A percentile compares a stretch with the other conserved stretches of the same genome.
phyloP scores from a whole-genome alignment of 1,284 basidiomycete genomes.

The Phellopilus nigrolimitatus region DNA sequence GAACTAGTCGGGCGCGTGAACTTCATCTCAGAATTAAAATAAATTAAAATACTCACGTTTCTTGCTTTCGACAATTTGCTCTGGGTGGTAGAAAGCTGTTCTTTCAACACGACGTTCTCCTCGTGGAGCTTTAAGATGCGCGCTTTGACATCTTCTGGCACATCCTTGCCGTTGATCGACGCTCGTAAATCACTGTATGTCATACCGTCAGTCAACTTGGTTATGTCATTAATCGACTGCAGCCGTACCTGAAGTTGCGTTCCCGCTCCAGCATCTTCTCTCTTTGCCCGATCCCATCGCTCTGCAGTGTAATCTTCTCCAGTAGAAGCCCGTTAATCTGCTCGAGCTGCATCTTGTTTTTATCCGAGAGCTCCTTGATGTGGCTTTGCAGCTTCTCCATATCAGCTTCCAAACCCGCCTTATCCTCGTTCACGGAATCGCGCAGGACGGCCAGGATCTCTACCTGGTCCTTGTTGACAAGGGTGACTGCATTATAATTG shows the following conservation, averaged over 20 bases:
- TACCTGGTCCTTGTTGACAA: slow-evolving; percentile 82
- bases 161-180: slow-evolving; percentile 65
- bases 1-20: slow-evolving; percentile 49
- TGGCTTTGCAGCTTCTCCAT: slow-evolving; percentile 61
- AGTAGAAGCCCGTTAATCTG: slow-evolving; percentile 83
- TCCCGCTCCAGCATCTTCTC: slow-evolving; percentile 81
- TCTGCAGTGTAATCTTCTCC: slow-evolving; percentile 90
- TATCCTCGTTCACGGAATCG: slow-evolving; percentile 87
- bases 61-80: slow-evolving; percentile 84
- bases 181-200: slow-evolving; percentile 63
- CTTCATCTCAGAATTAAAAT: not conserved
- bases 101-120: slow-evolving; percentile 67
- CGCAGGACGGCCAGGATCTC: slow-evolving; percentile 80
- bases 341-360: slow-evolving; percentile 88
- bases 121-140: slow-evolving; percentile 74
- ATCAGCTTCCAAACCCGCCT: slow-evolving; percentile 67
- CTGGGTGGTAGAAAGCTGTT: slow-evolving; percentile 64
- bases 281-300: slow-evolving; percentile 78
- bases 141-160: slow-evolving; percentile 78
- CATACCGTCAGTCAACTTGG: slow-evolving; percentile 13
- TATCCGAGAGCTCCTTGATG: slow-evolving; percentile 72
- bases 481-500: slow-evolving; percentile 55
- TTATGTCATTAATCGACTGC: slow-evolving; percentile 3
- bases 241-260: slow-evolving; percentile 66
- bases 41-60: slow-evolving; percentile 44